These are phyloP conservation scores for Rhodotorula sp. DNA, from an alignment of 1,284 basidiomycete genomes.

Conservation along the genomic window DNA sequence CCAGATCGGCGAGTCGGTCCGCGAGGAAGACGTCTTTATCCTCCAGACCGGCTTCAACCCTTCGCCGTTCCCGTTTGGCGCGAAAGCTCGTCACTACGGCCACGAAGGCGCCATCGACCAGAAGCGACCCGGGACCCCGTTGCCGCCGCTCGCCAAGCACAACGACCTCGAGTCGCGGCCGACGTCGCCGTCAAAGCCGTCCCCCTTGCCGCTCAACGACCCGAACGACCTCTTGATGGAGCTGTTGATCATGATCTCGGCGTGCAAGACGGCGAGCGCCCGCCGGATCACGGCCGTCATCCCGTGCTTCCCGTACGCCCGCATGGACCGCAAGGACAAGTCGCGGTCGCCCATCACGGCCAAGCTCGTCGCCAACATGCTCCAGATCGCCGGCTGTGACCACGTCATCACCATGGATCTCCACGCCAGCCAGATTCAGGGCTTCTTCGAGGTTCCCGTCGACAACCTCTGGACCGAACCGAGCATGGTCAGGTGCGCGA, in stretches of 20 bases:
- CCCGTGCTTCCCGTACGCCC: conserved; percentile 93
- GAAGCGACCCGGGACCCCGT: conserved; percentile 33
- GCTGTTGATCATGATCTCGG: conserved; percentile 58
- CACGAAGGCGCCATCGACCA: conserved; percentile 62
- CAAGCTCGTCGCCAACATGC: conserved; percentile 96
- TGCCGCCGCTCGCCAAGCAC: conserved; percentile 30
- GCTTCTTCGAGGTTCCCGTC: conserved; percentile 98
- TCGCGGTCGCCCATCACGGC: conserved; percentile 95
- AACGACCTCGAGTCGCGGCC: conserved; percentile 61
- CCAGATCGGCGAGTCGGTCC: conserved; percentile 73
- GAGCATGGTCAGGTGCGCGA: conserved; percentile 44
- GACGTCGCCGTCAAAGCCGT: conserved; percentile 25
- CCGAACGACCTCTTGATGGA: conserved; percentile 65
- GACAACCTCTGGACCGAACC: conserved; percentile 76
- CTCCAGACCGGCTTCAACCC: conserved; percentile 62
- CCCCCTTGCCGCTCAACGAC: conserved; percentile 48
- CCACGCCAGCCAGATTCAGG: conserved; percentile 97
- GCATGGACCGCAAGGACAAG: conserved; percentile 95
- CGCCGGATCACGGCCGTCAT: conserved; percentile 97
- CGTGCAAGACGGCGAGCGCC: conserved; percentile 96
- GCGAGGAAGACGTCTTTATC: conserved; percentile 97
- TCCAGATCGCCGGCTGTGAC: conserved; percentile 93
- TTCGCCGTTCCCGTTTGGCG: conserved; percentile 40
- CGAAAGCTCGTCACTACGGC: conserved; percentile 39
- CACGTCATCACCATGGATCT: conserved; percentile 99